Base-by-base conservation (phyloP, 129 eudicot species). In the Ambrosia trifida region DNA sequence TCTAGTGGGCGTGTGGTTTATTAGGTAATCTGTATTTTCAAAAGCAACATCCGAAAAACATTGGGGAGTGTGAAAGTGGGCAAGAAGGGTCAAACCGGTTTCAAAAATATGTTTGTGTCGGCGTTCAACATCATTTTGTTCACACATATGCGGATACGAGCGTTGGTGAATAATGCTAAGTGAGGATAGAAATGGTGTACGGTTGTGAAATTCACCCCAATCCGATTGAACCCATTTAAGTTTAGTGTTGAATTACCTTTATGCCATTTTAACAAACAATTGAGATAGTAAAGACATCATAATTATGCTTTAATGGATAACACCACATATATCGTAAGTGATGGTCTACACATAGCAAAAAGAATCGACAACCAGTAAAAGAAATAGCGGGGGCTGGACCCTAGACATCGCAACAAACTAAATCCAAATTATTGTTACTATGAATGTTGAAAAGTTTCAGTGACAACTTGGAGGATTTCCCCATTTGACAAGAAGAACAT, bases 381-480 rank as follows among this genome's bases (percentile, higher is more conserved):
- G 49, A 36, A 1, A 35, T 0, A 9, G 11, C 3, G 0, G 47
- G 49, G 0, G 49, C 45, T 3, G 13, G 68, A 2, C 68, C 31
- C 47, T n/a, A 63, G n/a, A 63, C 49, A 63, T 63, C 47, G n/a
- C 50, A 63, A 17, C 35, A 63, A n/a, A 63, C 28, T 5, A 63
- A 63, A 6, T 63, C 47, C 9, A 63, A 7, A 6, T 35, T 33
- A 7, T 58, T 24, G 7, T 58, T 24, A 28, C 41, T 58, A 30
- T 1, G 8, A 58, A 20, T 11, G 1, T 24, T 24, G 28, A 1
- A 24, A 24, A 24, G 28, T 24, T 24, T 24, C 28, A 24, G 1
- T 0, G 28, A 24, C 28, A 24, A 0, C 1, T 24, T 24, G 28
- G 28, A 24, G 28, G 28, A 24, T 24, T 24, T 24, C 28, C 28